Evolutionary conservation across 1,284 basidiomycete genomes (phyloP).

Genomic region (Moniliophthora roreri): DNA sequence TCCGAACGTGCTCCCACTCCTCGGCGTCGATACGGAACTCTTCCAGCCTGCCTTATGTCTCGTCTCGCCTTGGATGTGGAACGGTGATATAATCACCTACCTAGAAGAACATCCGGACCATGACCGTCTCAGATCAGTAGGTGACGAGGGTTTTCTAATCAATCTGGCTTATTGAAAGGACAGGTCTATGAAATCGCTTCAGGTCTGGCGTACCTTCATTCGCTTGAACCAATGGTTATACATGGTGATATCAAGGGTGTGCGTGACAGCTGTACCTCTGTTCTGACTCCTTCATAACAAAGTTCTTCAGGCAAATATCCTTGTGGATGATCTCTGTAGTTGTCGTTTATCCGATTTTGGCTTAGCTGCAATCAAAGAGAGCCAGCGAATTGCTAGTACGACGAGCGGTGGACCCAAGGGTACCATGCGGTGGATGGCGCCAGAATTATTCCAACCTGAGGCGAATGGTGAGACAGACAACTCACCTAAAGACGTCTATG

Average conservation of each 20-base stretch:
- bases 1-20: slow-evolving; percentile 13
- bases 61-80: slow-evolving; percentile 15
- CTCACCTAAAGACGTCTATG: background rate
- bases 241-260: slow-evolving; percentile 1
- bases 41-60: slow-evolving; percentile 11
- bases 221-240: background rate
- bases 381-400: too few relatives aligned
- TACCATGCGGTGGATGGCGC: background rate
- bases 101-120: slow-evolving; percentile 10
- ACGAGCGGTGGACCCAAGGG: background rate
- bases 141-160: background rate
- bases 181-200: background rate
- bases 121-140: slow-evolving; percentile 5
- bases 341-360: background rate
- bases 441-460: background rate
- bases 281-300: background rate
- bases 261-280: background rate
- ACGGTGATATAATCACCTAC: slow-evolving; percentile 12
- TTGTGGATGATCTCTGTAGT: background rate
- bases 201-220: background rate
- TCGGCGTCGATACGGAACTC: slow-evolving; percentile 9
- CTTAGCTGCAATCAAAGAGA: background rate
- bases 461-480: background rate
- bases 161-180: too few relatives aligned
- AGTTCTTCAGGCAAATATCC: background rate